These are phyloP conservation scores for Epichloe gansuensis DNA, from an alignment of 2,329 filamentous ascomycete genomes.

Conservation along the genomic window DNA sequence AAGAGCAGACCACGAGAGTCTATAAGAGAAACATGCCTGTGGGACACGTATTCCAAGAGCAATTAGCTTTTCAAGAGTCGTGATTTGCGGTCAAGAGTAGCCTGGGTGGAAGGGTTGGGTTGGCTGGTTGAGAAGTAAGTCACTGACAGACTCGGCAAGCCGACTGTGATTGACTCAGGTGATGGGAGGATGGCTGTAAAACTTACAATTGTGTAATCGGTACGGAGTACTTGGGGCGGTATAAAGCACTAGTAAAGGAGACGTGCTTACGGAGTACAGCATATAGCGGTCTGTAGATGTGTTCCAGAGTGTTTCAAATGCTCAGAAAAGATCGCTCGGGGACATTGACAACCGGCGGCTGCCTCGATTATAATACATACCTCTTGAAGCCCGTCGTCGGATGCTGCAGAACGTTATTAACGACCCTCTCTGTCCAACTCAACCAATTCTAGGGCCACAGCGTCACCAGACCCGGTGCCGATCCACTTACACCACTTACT, in stretches of 20 bases:
- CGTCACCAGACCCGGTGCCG: conserved; percentile 6
- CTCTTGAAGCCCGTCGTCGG: conserved; percentile 2
- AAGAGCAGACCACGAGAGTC: neutral
- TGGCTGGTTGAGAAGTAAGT: neutral
- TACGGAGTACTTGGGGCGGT: neutral
- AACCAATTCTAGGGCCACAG: conserved; percentile 1
- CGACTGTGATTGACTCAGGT: neutral
- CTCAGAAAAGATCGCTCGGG: neutral
- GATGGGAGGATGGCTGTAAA: neutral
- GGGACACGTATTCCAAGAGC: neutral
- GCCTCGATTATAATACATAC: conserved; percentile 5
- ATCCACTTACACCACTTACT: conserved; percentile 9
- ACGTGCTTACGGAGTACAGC: neutral
- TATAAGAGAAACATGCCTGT: conserved; percentile 1
- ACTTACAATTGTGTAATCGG: conserved; percentile 7
- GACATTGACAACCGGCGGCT: conserved; percentile 1
- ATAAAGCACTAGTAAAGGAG: neutral
- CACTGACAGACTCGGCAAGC: neutral
- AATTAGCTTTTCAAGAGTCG: conserved; percentile 1
- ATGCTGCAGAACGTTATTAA: conserved; percentile 2
- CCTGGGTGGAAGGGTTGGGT: neutral
- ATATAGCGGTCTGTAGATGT: neutral
- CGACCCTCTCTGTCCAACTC: neutral
- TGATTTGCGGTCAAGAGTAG: conserved; percentile 1
- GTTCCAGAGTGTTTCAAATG: neutral